Percentiles rank a stretch among this genome's conserved stretches.
phyloP scores from a whole-genome alignment of 2,329 filamentous ascomycete genomes.

The Dryadomyces quercivorus region DNA sequence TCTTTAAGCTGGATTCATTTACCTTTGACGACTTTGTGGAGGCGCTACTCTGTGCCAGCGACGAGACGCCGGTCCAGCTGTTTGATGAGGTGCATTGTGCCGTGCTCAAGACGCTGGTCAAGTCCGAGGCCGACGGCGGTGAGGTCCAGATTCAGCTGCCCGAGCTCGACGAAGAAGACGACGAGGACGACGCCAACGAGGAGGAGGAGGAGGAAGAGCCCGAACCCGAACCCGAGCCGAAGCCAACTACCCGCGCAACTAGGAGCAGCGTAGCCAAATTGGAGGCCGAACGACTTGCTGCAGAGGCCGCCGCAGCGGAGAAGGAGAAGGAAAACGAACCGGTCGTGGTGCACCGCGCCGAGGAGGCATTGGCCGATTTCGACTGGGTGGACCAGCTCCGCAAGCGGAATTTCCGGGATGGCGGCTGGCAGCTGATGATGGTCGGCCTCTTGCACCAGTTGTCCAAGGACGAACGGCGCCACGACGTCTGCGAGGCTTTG shows the following conservation, averaged over 20 bases:
- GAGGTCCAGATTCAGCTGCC: slow-evolving; percentile 70
- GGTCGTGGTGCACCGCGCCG: slow-evolving; percentile 50
- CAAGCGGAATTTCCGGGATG: slow-evolving; percentile 73
- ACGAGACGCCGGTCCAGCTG: slow-evolving; percentile 66
- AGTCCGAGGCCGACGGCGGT: slow-evolving; percentile 61
- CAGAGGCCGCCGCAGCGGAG: slow-evolving; percentile 43
- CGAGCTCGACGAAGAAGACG: slow-evolving; percentile 58
- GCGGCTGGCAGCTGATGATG: slow-evolving; percentile 85
- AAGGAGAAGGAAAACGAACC: slow-evolving; percentile 34
- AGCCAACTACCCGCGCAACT: slow-evolving; percentile 59
- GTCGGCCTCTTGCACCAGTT: slow-evolving; percentile 78
- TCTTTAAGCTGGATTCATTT: slow-evolving; percentile 90
- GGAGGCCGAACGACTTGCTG: slow-evolving; percentile 57
- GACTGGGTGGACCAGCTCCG: slow-evolving; percentile 79
- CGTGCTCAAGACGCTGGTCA: slow-evolving; percentile 75
- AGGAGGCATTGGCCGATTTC: slow-evolving; percentile 61
- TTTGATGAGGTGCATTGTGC: slow-evolving; percentile 88
- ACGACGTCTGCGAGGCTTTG: slow-evolving; percentile 65
- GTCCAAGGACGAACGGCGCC: slow-evolving; percentile 59
- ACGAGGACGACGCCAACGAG: slow-evolving; percentile 50
- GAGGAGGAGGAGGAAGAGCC: slow-evolving; percentile 42
- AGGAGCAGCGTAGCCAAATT: slow-evolving; percentile 75
- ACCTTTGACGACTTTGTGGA: slow-evolving; percentile 95
- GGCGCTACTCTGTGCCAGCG: slow-evolving; percentile 65
- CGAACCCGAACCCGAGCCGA: slow-evolving; percentile 58